Evolutionary conservation across 306 rosid species (phyloP).

Genomic region (Quercus gilva): DNA sequence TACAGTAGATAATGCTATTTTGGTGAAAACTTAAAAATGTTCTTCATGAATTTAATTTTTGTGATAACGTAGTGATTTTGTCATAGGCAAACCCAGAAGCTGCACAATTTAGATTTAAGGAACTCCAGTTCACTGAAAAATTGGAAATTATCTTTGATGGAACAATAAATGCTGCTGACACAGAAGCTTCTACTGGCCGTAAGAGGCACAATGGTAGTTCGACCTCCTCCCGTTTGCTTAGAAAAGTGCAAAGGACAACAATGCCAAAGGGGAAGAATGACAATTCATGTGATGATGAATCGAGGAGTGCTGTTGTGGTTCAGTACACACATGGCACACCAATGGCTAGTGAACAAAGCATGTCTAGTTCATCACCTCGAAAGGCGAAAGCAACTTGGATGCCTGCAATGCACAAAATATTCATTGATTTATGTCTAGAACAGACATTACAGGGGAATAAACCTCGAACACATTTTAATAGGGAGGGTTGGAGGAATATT

Average conservation of each 20-base stretch:
- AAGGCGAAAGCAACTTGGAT: conserved; percentile 56
- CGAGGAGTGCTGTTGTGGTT: conserved; percentile 32
- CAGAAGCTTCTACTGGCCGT: conserved; percentile 11
- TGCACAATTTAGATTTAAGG: conserved; percentile 51
- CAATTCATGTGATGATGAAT: conserved; percentile 29
- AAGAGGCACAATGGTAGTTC: conserved; percentile 40
- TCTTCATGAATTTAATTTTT: conserved; percentile 21
- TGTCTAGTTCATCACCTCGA: conserved; percentile 40
- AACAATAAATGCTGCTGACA: conserved; percentile 27
- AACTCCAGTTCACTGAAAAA: conserved; percentile 40
- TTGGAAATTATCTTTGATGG: conserved; percentile 44
- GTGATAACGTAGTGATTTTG: conserved; percentile 20
- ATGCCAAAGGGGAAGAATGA: conserved; percentile 28
- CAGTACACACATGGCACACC: conserved; percentile 38
- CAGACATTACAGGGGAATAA: conserved; percentile 68
- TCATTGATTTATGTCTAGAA: conserved; percentile 59
- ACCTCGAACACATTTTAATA: conserved; percentile 65
- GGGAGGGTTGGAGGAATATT: conserved; percentile 71
- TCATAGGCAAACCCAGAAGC: conserved; percentile 58
- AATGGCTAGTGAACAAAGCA: conserved; percentile 52
- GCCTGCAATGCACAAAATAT: conserved; percentile 48
- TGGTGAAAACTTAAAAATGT: conserved; percentile 2
- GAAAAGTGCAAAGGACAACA: conserved; percentile 17
- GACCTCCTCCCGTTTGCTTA: conserved; percentile 23
- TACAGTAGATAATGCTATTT: neutral